Evolutionary conservation across 345 rosid genomes (phyloP), one percentile per base, ranked within the genome.

Genomic region (Lagerstroemia speciosa): DNA sequence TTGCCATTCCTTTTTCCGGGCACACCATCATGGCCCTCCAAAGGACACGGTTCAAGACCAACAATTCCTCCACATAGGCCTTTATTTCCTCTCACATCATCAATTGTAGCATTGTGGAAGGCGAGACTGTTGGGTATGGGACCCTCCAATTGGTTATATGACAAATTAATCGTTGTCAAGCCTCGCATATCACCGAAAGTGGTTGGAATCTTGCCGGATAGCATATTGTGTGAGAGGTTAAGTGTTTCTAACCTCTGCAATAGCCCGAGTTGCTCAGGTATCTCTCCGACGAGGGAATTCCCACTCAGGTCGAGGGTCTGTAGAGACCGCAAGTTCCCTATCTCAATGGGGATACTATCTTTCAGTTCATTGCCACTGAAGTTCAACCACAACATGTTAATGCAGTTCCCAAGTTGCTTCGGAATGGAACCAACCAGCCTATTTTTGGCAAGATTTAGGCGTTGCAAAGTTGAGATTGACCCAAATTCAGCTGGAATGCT

Each of bases 81-180:
- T 31, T 33, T 70, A 66, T 76, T 80, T 1, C 67, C 73, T 36
- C 52, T 32, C 3, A 72, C 63, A 12, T 8, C 58, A 2, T 46
- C 68, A 2, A 53, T 22, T 0, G 72, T 10, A 52, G 71, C 82
- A 6, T 70, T 64, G 6, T 15, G 67, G 70, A 82, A 80, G 17
- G 81, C 77, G 30, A 45, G 62, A 31, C 30, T 67, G 2, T 75
- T 8, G 0, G 89, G 86, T 8, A 84, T 15, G 0, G 57, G 72
- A 52, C 86, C 86, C 26, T 62, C 62, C 29, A 84, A 32, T 6
- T 62, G 65, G 26, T 82, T 80, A 22, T 71, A 29, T 0, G 84
- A 84, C 4, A 84, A 6, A 15, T 80, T 72, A 3, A 76, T 45
- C 8, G 29, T n/a, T 0, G 4, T n/a, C 65, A 80, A 63, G 37